Evolutionary conservation across 345 rosid species (phyloP), one percentile per base, ranked within the genome.

Genomic region (Rhodamnia rubescens): DNA sequence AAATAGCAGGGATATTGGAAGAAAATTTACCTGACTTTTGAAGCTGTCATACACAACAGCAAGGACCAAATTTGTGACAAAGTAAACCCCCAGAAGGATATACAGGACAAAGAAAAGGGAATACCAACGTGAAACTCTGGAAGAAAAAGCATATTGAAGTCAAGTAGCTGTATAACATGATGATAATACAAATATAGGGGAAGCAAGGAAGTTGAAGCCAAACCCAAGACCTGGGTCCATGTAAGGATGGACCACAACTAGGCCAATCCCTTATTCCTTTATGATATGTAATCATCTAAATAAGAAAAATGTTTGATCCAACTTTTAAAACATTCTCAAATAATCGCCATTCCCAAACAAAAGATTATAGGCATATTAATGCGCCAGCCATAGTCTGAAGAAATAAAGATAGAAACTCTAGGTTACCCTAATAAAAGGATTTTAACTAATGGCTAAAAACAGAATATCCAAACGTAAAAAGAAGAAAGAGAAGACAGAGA

Each of bases 31-130:
- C 99, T 97, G 96, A 87, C 93, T 88, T 92, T 95, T 97, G 89
- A 97, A 97, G 92, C 98, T 94, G 88, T 97, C 98, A 83, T 97
- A 97, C 20, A 97, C 96, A 85, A 97, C 99, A 87, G 98, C 99
- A 90, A 97, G 98, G 86, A 97, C 91, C 95, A 97, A 92, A 91
- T 97, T 97, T 1, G 99, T 97, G 93, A 97, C 98, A 36, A 95
- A 97, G 93, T 97, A 97, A 89, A 97, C 98, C 8, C 96, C 99
- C 88, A 97, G 69, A 74, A 97, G 93, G 88, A 97, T 92, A 50
- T 94, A 97, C 82, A 97, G 92, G 85, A 95, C 92, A 85, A 93
- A 96, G 90, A 96, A 96, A 54, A 96, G 81, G 91, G 90, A 87
- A 83, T 92, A 94, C 98, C 98, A 96, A 59, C 99, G 99, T 32